These are phyloP conservation scores for Cunninghamia lanceolata DNA, from an alignment of 75 land plant species.

Conservation along the genomic window DNA sequence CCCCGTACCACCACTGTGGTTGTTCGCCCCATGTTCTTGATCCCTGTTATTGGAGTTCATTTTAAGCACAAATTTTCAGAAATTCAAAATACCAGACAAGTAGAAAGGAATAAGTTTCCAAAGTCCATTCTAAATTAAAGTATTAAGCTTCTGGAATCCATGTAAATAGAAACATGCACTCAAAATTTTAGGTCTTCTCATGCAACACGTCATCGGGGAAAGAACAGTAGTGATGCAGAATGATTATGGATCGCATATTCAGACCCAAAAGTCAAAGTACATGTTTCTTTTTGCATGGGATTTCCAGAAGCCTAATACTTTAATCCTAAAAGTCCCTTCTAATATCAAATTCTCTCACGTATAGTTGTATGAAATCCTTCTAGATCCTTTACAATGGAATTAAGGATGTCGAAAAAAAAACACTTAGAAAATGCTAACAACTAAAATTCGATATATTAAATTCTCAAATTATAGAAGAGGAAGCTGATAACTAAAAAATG, in stretches of 20 bases:
- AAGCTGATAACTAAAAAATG: too few species aligned
- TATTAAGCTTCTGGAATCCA: too few species aligned
- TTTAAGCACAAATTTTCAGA: neutral
- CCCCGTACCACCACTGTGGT: slow-evolving; percentile 83
- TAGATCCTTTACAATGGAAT: neutral
- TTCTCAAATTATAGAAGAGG: neutral
- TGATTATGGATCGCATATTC: too few species aligned
- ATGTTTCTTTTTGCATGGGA: too few species aligned
- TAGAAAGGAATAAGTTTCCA: too few species aligned
- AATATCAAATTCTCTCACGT: neutral
- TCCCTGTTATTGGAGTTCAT: slow-evolving; percentile 44
- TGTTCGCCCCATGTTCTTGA: slow-evolving; percentile 94
- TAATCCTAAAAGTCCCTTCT: neutral
- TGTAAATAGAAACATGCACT: too few species aligned
- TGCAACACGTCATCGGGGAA: too few species aligned
- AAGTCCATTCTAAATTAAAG: too few species aligned
- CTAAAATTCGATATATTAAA: neutral
- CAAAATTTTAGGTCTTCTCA: too few species aligned
- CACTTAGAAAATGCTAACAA: neutral
- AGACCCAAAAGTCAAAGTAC: too few species aligned
- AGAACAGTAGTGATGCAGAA: too few species aligned
- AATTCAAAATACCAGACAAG: neutral
- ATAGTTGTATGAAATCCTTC: neutral
- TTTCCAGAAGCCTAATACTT: too few species aligned
- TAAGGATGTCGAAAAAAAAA: neutral